Evolutionary conservation across 2,329 filamentous ascomycete genomes (phyloP).

Genomic region (Fusarium staphyleae): DNA sequence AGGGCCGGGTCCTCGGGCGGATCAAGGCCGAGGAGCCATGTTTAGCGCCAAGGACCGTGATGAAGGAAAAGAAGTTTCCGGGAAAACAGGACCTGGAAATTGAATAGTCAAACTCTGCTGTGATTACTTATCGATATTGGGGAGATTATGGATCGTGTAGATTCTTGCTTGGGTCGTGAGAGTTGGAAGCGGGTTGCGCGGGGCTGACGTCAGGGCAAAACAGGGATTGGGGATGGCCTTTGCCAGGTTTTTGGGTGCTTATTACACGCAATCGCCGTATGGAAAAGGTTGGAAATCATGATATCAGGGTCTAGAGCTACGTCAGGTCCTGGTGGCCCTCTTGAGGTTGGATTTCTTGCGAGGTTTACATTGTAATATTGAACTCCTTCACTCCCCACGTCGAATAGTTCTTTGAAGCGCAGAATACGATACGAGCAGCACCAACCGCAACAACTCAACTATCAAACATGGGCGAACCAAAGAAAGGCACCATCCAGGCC

Average conservation of each 20-base stretch:
- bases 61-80: neutral
- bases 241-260: conserved; percentile 36
- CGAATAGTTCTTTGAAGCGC: neutral
- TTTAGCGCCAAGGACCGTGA: neutral
- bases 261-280: conserved; percentile 16
- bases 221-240: conserved; percentile 32
- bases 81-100: neutral
- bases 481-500: conserved; percentile 42
- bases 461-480: conserved; percentile 31
- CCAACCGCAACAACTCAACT: neutral
- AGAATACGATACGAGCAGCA: neutral
- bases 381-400: neutral
- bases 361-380: neutral
- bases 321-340: conserved; percentile 16
- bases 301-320: conserved; percentile 17
- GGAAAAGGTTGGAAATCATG: conserved; percentile 1
- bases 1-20: neutral
- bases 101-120: neutral
- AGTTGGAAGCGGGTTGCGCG: conserved; percentile 16
- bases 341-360: neutral
- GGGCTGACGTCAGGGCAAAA: conserved; percentile 38
- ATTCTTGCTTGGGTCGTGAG: conserved; percentile 9
- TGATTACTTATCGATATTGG: conserved; percentile 13
- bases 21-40: neutral
- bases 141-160: neutral